Percentiles rank a stretch among this genome's conserved stretches.
phyloP scores from a whole-genome alignment of 2,329 filamentous ascomycete species.

The Ramularia endophylla region DNA sequence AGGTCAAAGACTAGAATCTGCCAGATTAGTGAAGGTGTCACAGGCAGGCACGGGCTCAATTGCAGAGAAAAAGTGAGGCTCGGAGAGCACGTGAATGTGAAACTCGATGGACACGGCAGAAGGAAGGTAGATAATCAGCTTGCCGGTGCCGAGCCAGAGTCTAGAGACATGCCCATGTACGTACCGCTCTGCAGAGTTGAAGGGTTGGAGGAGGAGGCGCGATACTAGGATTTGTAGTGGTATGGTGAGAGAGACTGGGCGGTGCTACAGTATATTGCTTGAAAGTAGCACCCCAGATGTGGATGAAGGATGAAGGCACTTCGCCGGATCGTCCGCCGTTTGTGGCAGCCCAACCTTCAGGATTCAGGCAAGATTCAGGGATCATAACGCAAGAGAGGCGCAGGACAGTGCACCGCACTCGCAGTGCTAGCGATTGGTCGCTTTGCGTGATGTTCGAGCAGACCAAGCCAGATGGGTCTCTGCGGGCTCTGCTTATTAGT shows the following conservation, averaged over 20 bases:
- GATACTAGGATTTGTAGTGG: no score
- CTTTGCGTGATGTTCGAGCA: constrained; percentile 4
- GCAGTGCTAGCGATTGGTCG: constrained; percentile 12
- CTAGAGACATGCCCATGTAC: no score
- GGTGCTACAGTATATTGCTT: no score
- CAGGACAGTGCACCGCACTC: constrained; percentile 9
- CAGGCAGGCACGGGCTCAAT: constrained; percentile 13
- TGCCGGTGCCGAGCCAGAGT: no score
- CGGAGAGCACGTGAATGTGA: constrained; percentile 1
- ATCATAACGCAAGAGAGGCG: constrained; percentile 24
- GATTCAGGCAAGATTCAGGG: constrained; percentile 18
- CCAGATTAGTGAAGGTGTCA: constrained; percentile 14
- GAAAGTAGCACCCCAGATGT: no score
- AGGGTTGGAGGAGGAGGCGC: no score
- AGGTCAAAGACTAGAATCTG: constrained; percentile 12
- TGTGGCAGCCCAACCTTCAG: constrained; percentile 17
- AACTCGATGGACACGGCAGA: no score
- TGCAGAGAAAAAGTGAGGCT: constrained; percentile 18
- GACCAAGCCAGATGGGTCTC: constrained; percentile 3
- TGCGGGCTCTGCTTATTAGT: constrained; percentile 8
- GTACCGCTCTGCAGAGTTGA: no score
- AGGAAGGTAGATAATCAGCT: no score
- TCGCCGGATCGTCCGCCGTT: constrained; percentile 13
- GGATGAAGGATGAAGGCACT: no score
- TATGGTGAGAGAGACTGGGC: no score